Percentiles rank a stretch among this genome's conserved stretches.
phyloP scores from a whole-genome alignment of 2,329 filamentous ascomycete genomes.

The Fusarium euwallaceae region DNA sequence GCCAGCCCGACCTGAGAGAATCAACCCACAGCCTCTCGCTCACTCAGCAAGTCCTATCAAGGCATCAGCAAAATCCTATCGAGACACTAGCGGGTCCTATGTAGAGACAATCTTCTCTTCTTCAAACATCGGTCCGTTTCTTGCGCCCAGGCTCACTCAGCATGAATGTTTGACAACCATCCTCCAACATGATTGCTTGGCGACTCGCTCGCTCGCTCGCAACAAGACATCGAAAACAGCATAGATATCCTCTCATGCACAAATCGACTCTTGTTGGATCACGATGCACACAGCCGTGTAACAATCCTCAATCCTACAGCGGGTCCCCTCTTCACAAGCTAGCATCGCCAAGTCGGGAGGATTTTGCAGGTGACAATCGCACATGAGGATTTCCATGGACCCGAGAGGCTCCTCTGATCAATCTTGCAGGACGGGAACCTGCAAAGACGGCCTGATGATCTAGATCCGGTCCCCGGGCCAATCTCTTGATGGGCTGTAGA shows the following conservation, averaged over 20 bases:
- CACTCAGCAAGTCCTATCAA: background rate
- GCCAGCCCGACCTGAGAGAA: background rate
- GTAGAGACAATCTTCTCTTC: background rate
- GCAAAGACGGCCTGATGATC: background rate
- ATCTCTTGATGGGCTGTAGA: background rate
- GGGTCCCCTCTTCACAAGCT: background rate
- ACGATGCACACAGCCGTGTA: slow-evolving; percentile 2
- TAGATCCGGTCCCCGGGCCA: background rate
- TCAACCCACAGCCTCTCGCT: slow-evolving; percentile 1
- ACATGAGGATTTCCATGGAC: slow-evolving; percentile 1
- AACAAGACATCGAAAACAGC: slow-evolving; percentile 4
- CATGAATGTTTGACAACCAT: background rate
- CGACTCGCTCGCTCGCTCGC: background rate
- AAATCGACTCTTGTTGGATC: background rate
- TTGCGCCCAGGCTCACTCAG: background rate
- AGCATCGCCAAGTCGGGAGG: slow-evolving; percentile 9
- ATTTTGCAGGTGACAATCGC: slow-evolving; percentile 9
- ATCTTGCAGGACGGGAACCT: slow-evolving; percentile 1
- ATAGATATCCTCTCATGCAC: background rate
- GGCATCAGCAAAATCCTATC: background rate
- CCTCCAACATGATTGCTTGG: background rate
- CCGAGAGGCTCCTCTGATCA: background rate
- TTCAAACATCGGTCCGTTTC: background rate
- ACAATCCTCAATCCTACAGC: background rate
- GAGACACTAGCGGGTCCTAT: background rate